These are phyloP conservation scores for Trichoderma parareesei DNA, from an alignment of 495 filamentous ascomycete species.

Conservation along the genomic window DNA sequence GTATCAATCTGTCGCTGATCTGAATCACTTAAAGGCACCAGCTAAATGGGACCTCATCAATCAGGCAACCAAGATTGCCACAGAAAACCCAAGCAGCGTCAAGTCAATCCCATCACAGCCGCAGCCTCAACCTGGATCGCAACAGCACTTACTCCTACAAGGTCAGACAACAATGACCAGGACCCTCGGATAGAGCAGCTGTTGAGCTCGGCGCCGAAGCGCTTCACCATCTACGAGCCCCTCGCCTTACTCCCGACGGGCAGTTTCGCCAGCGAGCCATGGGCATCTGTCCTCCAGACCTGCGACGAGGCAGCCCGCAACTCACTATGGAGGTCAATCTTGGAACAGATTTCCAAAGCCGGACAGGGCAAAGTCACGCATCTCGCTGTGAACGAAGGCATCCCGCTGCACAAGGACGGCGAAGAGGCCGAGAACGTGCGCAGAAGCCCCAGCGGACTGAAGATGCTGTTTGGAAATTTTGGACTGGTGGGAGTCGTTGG, in stretches of 20 bases:
- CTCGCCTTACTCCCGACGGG: conserved; percentile 59
- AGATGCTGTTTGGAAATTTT: conserved; percentile 60
- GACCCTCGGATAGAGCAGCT: conserved; percentile 17
- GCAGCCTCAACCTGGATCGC: conserved; percentile 27
- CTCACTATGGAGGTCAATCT: conserved; percentile 36
- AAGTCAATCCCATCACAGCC: conserved; percentile 20
- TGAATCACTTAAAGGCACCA: not conserved
- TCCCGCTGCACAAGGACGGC: conserved; percentile 37
- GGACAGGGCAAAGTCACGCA: conserved; percentile 46
- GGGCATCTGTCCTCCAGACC: conserved; percentile 34
- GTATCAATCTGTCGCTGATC: too few relatives aligned
- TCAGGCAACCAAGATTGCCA: not conserved
- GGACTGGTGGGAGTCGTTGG: conserved; percentile 30
- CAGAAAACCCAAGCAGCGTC: conserved; percentile 16
- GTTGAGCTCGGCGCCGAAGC: conserved; percentile 43
- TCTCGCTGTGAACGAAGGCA: conserved; percentile 66
- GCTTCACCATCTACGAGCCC: conserved; percentile 63
- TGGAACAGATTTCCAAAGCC: conserved; percentile 42
- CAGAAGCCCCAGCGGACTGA: conserved; percentile 54
- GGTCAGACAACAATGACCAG: not conserved
- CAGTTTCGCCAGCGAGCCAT: conserved; percentile 43
- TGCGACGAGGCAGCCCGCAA: conserved; percentile 9
- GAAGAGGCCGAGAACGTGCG: conserved; percentile 48
- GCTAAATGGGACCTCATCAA: not conserved
- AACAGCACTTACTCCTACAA: not conserved